A percentile compares a stretch with the other conserved stretches of the same genome.
Conservation (phyloP, 225 moss, liverwort and hornwort species). For the Bryoerythrophyllum caledonicum region DNA sequence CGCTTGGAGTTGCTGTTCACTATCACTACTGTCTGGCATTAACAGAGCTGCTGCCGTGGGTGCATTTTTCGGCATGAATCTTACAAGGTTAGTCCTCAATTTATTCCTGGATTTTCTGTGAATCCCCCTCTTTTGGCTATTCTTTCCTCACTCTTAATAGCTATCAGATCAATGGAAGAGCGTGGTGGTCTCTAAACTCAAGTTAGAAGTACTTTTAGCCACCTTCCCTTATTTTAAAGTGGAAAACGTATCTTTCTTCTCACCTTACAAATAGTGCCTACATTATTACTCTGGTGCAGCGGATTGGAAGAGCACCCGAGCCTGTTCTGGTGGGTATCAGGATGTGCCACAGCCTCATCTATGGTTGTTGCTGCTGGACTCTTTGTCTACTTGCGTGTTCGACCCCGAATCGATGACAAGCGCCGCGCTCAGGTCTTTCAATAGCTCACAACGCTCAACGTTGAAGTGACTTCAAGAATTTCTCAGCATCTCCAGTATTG, state of each 20-base stretch:
- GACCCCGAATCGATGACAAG: slow-evolving; percentile 66
- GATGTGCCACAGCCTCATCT: slow-evolving; percentile 47
- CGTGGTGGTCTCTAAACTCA: no score
- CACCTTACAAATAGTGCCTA: no score
- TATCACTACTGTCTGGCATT: slow-evolving; percentile 23
- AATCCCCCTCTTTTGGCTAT: no score
- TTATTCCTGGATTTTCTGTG: background rate
- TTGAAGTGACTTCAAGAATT: slow-evolving; percentile 12
- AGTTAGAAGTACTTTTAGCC: no score
- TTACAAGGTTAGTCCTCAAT: slow-evolving; percentile 44
- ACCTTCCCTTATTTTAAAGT: no score
- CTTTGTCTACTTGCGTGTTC: slow-evolving; percentile 43
- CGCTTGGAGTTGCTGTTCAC: background rate
- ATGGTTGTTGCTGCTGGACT: slow-evolving; percentile 41
- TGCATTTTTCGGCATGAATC: slow-evolving; percentile 92
- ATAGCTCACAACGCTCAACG: background rate
- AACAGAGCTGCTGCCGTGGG: slow-evolving; percentile 63
- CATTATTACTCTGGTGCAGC: slow-evolving; percentile 44
- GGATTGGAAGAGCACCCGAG: slow-evolving; percentile 74
- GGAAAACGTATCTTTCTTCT: background rate
- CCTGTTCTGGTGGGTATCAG: slow-evolving; percentile 77
- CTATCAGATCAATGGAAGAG: no score
- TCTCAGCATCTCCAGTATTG: background rate
- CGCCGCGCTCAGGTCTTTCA: slow-evolving; percentile 44
- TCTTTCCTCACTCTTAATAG: no score